These are phyloP conservation scores for Cyamopsis tetragonoloba DNA, from an alignment of 306 rosid genomes.

Conservation along the genomic window DNA sequence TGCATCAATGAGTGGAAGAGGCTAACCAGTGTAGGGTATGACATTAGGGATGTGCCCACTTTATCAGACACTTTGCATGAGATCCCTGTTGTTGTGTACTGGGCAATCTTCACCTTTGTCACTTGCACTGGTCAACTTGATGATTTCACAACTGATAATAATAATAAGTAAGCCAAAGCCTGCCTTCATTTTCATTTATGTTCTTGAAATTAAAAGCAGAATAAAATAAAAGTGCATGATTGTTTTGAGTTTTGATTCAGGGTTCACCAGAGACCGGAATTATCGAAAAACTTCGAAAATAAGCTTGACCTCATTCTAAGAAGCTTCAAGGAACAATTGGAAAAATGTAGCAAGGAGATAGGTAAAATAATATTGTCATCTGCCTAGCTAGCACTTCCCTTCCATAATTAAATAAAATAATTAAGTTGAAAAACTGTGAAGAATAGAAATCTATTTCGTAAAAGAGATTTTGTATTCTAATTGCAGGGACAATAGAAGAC, in stretches of 20 bases:
- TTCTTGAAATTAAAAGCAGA: too few species aligned
- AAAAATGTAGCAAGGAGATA: conserved; percentile 7
- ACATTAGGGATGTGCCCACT: conserved; percentile 17
- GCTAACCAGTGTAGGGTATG: conserved; percentile 9
- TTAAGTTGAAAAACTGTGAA: background rate
- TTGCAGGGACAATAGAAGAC: conserved; percentile 17
- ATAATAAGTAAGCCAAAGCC: background rate
- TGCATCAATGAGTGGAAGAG: conserved; percentile 41
- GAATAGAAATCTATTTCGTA: background rate
- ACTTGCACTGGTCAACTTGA: conserved; percentile 9
- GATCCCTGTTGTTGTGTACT: conserved; percentile 24
- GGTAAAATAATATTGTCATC: conserved; percentile 18
- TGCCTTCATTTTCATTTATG: background rate
- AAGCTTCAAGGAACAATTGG: conserved; percentile 11
- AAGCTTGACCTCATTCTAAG: background rate
- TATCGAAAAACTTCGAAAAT: background rate
- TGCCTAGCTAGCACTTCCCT: background rate
- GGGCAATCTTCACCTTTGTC: conserved; percentile 31
- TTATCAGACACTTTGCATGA: conserved; percentile 23
- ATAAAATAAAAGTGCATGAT: too few species aligned
- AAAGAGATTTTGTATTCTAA: background rate
- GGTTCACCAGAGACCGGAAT: background rate
- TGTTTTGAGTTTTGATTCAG: conserved; percentile 13
- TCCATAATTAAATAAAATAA: background rate
- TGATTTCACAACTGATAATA: background rate